Base-by-base conservation (phyloP, 2,329 filamentous ascomycete genomes). In the Neofusicoccum umdonicola region DNA sequence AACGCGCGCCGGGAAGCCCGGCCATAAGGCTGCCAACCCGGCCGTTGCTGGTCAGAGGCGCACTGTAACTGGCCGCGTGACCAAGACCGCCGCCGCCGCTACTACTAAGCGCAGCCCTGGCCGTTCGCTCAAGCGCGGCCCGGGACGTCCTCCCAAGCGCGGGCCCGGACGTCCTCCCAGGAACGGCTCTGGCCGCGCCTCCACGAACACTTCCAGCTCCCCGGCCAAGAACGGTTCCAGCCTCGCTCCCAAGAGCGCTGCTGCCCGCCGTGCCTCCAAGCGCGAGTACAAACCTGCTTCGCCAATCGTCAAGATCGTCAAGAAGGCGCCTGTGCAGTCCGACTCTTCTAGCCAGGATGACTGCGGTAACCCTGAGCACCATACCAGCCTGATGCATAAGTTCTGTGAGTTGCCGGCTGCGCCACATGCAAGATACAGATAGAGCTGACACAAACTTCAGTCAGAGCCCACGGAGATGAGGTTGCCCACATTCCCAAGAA, bases 401-500 rank as follows among this genome's bases (percentile, higher is more conserved):
- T 60, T 60, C 42, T 60, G 56, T 60, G 34, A 8, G 42, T 15
- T 3, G n/a, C 17, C n/a, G 7, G 8, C 39, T 2, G 8, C 1
- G 13, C 4, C 22, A 11, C 37, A 19, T 17, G 17, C 15, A 19
- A n/a, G 47, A 35, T 15, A 7, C 6, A 4, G 17, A 8, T 12
- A n/a, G 2, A 19, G 27, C 31, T 60, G 41, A 60, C 27, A 19
- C 15, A 27, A 15, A 11, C 5, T 15, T 12, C 13, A 60, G 56
- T 47, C 56, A 47, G 31, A 22, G 56, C 56, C 11, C 41, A 60
- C 9, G 41, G 17, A 45, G 27, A 60, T 7, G n/a, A 60, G 5
- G 56, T 60, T 27, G 27, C 56, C 42, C 42, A 60, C 42, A 39
- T 37, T 19, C 56, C 56, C 22, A 47, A 37, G 41, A 60, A 60